These are phyloP conservation scores for Blepharisma undulans DNA, from an alignment of 169 alveolate species.

Conservation along the genomic window DNA sequence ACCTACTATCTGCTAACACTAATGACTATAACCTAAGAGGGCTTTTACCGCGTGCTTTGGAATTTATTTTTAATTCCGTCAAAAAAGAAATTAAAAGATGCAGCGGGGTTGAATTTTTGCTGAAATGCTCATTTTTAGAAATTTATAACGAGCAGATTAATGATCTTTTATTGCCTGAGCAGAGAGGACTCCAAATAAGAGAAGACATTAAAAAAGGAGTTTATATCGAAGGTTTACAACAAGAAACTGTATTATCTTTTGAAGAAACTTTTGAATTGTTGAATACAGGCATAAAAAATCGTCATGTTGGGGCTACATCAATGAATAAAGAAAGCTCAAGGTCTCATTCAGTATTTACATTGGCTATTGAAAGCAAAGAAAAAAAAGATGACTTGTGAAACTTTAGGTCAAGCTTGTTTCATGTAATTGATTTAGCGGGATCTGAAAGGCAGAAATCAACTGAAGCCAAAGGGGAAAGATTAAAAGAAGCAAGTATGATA, in stretches of 20 bases:
- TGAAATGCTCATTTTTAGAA: constrained; percentile 70
- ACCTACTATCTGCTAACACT: background rate
- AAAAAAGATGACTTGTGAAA: constrained; percentile 26
- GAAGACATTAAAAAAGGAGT: constrained; percentile 80
- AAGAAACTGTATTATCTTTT: constrained; percentile 62
- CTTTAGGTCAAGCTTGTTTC: constrained; percentile 67
- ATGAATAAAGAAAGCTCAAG: constrained; percentile 80
- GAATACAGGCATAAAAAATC: constrained; percentile 58
- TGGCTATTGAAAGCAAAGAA: constrained; percentile 54
- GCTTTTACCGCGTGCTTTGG: constrained; percentile 41
- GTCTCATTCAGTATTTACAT: constrained; percentile 81
- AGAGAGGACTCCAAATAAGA: constrained; percentile 70
- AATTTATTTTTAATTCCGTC: constrained; percentile 43
- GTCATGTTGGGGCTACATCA: constrained; percentile 71
- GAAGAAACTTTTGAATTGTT: constrained; percentile 56
- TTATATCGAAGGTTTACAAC: constrained; percentile 79
- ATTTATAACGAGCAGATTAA: constrained; percentile 83
- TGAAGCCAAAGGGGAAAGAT: constrained; percentile 74
- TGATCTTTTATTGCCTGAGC: constrained; percentile 70
- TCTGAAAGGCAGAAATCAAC: constrained; percentile 79
- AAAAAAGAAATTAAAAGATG: constrained; percentile 50
- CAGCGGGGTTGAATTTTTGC: constrained; percentile 13
- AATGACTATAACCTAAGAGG: constrained; percentile 33
- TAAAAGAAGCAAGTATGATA: constrained; percentile 86
- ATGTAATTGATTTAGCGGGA: constrained; percentile 89